Evolutionary conservation across 2,329 filamentous ascomycete genomes (phyloP), one percentile per base, ranked within the genome.

Genomic region (Colletotrichum sp.): DNA sequence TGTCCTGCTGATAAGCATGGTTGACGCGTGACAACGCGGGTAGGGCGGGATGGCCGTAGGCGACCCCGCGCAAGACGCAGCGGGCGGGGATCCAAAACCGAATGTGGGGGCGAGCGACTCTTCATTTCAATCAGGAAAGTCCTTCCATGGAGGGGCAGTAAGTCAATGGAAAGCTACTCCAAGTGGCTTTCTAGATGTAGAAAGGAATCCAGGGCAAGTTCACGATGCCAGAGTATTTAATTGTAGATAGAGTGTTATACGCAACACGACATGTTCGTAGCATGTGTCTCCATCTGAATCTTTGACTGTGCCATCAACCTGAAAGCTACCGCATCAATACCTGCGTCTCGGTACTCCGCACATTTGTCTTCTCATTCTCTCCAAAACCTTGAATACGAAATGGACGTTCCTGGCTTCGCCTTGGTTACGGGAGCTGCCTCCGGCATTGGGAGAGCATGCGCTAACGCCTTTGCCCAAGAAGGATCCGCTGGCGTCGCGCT

Each of bases 381-480:
- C 12, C 12, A 32, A 18, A 13, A 3, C 18, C 13, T 12, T 32
- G 7, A 32, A 32, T 13, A n/a, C 72, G 6, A 52, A 7, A 85
- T 82, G 68, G 52, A 81, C 8, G 75, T 83, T 6, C 83, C 85
- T 0, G 82, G 82, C 1, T 83, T 79, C 12, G 82, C 82, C 21
- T 26, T 84, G 0, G 76, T 84, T 3, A 83, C 81, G 1, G 82
- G 82, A 24, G 81, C 81, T 4, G 82, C 79, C 1, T 84, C 82
- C 15, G 83, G 83, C 1, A 83, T 84, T 12, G 82, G 82, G 18
- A 79, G 76, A 18, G 82, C 82, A 10, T 83, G 81, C 18, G 81
- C 81, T 18, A 72, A 60, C 8, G 81, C 81, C 0, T 83, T 84
- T 21, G 81, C 80, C 2, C 62, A 59, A 3, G 81, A 84, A 30